Evolutionary conservation across 192 early-diverging fungal genomes (phyloP).

Genomic region (Pilobolus umbonatus): DNA sequence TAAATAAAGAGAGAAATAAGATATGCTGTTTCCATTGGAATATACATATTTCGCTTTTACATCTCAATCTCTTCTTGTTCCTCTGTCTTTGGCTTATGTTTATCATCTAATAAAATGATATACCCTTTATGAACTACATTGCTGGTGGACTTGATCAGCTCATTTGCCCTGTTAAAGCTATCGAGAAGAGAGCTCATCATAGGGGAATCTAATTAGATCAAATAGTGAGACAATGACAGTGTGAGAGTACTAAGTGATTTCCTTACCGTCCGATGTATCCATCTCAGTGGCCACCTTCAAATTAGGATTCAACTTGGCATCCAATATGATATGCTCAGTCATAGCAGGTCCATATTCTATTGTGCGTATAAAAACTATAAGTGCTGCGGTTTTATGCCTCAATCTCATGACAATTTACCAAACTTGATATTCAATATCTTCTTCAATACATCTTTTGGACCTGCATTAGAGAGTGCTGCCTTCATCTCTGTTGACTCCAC

Average conservation of each 20-base stretch:
- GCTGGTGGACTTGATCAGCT: slow-evolving; percentile 53
- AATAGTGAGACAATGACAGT: background rate
- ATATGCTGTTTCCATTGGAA: background rate
- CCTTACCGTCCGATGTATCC: slow-evolving; percentile 46
- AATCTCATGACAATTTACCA: slow-evolving; percentile 30
- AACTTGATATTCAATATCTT: slow-evolving; percentile 55
- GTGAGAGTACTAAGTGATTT: background rate
- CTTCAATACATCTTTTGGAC: slow-evolving; percentile 64
- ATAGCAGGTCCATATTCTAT: slow-evolving; percentile 82
- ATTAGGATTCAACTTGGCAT: slow-evolving; percentile 60
- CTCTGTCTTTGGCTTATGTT: slow-evolving; percentile 34
- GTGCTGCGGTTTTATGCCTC: background rate
- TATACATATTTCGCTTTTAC: slow-evolving; percentile 15
- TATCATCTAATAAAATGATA: slow-evolving; percentile 49
- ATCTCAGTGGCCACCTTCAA: slow-evolving; percentile 55
- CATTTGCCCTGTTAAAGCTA: slow-evolving; percentile 70
- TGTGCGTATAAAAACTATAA: background rate
- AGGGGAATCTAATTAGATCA: slow-evolving; percentile 37
- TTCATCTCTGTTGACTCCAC: slow-evolving; percentile 51
- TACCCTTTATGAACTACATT: slow-evolving; percentile 53
- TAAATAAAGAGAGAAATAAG: background rate
- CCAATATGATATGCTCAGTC: slow-evolving; percentile 75
- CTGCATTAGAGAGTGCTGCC: slow-evolving; percentile 45
- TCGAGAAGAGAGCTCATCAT: slow-evolving; percentile 54
- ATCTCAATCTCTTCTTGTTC: slow-evolving; percentile 28